Percentiles rank a stretch among this genome's conserved stretches.
Evolutionary conservation across 139 green algal species (phyloP).

Genomic region (Edaphochlamys debaryana): DNA sequence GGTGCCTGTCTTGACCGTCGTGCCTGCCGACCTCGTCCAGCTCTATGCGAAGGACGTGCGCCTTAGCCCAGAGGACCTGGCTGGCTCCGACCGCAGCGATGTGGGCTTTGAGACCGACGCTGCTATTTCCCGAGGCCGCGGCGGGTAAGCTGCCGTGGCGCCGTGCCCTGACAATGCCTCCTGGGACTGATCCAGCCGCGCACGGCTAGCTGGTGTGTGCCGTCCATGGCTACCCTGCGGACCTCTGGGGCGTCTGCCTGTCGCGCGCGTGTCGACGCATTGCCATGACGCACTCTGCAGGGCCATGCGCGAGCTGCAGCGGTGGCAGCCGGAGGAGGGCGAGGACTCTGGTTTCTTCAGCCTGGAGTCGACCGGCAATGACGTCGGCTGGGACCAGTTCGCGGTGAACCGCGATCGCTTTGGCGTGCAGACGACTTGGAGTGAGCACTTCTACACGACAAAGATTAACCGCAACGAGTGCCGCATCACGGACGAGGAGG

Average conservation of each 20-base stretch:
- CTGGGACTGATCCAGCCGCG: no score
- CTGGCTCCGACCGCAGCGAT: constrained; percentile 44
- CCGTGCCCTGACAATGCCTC: no score
- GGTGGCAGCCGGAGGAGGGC: constrained; percentile 74
- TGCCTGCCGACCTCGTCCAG: constrained; percentile 56
- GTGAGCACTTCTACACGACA: constrained; percentile 73
- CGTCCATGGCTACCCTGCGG: no score
- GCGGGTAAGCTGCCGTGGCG: constrained; percentile 52
- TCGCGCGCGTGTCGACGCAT: no score
- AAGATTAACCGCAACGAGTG: constrained; percentile 60
- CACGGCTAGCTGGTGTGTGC: no score
- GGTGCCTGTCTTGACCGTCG: constrained; percentile 55
- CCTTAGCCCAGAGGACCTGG: constrained; percentile 70
- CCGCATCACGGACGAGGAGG: constrained; percentile 76
- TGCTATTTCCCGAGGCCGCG: constrained; percentile 73
- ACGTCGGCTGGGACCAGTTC: constrained; percentile 91
- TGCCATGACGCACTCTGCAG: no score
- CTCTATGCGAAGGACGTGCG: constrained; percentile 76
- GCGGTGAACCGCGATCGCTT: constrained; percentile 86
- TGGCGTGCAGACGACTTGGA: constrained; percentile 82
- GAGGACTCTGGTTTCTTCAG: constrained; percentile 34
- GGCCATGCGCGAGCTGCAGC: constrained; percentile 74
- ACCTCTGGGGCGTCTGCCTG: no score
- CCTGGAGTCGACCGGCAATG: constrained; percentile 46
- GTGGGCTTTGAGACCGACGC: constrained; percentile 82